phyloP scores from a whole-genome alignment of 2,329 filamentous ascomycete genomes.

The Pleoardoris graminearum region DNA sequence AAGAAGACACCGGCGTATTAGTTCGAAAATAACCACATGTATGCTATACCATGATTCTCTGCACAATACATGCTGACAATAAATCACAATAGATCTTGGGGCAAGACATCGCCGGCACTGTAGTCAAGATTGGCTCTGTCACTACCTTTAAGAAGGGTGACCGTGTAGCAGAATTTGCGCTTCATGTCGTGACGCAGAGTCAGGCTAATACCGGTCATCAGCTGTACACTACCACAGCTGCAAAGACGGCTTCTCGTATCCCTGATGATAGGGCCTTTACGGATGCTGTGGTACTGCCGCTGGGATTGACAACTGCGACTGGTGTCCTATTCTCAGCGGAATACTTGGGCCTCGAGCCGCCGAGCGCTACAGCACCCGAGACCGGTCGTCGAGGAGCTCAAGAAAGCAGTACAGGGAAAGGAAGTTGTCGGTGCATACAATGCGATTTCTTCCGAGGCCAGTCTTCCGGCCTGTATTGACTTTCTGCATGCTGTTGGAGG shows the following conservation, averaged over 20 bases:
- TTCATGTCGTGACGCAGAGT: constrained; percentile 2
- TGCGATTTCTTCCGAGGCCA: constrained; percentile 12
- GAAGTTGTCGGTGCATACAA: constrained; percentile 45
- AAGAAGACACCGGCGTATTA: constrained; percentile 11
- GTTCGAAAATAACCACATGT: constrained; percentile 10
- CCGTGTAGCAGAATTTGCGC: constrained; percentile 40
- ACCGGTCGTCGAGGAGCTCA: constrained; percentile 47
- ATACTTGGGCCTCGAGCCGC: constrained; percentile 41
- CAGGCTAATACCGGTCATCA: constrained; percentile 22
- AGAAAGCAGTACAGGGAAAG: constrained; percentile 37
- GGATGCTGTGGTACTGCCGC: constrained; percentile 44
- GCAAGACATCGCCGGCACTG: constrained; percentile 46
- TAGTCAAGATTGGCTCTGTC: constrained; percentile 49
- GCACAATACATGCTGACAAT: not conserved
- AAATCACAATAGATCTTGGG: constrained; percentile 44
- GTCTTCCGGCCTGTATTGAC: constrained; percentile 3
- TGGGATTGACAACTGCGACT: constrained; percentile 45
- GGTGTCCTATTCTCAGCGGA: constrained; percentile 41
- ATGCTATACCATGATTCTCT: not conserved
- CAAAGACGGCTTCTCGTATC: constrained; percentile 31
- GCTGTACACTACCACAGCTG: constrained; percentile 26
- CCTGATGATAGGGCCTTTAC: constrained; percentile 38
- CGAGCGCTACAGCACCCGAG: constrained; percentile 23
- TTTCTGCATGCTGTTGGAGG: constrained; percentile 14
- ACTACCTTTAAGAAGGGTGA: constrained; percentile 46